Evolutionary conservation across 78 protist species (phyloP), one percentile per base, ranked within the genome.

Genomic region (Polysphondylium violaceum): DNA sequence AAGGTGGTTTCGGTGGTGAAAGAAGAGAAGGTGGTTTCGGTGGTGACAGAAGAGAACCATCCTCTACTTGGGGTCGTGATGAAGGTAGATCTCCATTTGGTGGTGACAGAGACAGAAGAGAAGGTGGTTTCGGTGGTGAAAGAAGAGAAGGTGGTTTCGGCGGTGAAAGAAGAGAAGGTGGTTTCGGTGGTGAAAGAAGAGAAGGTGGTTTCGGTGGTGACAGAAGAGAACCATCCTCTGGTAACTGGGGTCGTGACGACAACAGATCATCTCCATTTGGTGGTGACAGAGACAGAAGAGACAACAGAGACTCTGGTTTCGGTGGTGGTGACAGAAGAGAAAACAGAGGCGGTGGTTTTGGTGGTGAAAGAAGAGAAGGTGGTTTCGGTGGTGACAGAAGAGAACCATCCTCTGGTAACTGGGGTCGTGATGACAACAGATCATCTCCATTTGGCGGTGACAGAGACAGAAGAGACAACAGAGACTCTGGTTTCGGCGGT

Each of bases 121-220:
- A 44, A 12, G 36, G 88, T 50, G 63, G 71, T 36, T 36, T 31
- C 4, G 67, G 75, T 29, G 89, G 59, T 16, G 47, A 35, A 17
- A 23, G 31, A 67, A 38, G 71, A 67, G 27, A 41, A 2, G 59
- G 25, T 14, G 3, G 16, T 4, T 17, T 1, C 35, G 74, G 29
- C 41, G 51, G 21, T n/a, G 56, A 43, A 2, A 23, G 50, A 11
- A 17, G 58, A 23, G 76, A 58, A 12, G 41, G 59, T 33, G 27
- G 77, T 31, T 21, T 17, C 27, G 58, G 21, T 31, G 47, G 55
- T 63, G 51, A 27, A 56, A 50, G 87, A 50, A 3, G 67, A 11
- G 72, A 61, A 3, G 16, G 43, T 19, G 74, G 61, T 31, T 7
- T 14, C 31, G 64, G 78, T 51, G 78, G 78, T 72, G 44, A 44